These are phyloP conservation scores for Babesia bovis DNA, from an alignment of 169 alveolate species.

Conservation along the genomic window DNA sequence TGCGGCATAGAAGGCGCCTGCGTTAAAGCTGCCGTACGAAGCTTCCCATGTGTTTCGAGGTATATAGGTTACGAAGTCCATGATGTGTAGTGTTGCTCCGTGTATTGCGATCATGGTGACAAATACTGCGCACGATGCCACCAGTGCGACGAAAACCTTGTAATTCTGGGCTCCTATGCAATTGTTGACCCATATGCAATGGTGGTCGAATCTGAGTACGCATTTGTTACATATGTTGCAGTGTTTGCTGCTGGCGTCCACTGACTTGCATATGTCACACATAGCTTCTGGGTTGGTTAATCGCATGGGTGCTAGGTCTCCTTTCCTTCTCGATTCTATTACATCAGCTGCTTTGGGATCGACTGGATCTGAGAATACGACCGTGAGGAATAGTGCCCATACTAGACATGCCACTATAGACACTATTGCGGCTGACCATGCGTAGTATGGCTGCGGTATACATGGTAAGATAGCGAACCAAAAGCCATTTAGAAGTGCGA, in stretches of 20 bases:
- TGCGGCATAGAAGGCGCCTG: slow-evolving; percentile 43
- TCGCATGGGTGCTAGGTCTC: slow-evolving; percentile 20
- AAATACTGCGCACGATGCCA: slow-evolving; percentile 7
- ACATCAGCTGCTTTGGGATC: slow-evolving; percentile 71
- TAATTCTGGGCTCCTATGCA: slow-evolving; percentile 86
- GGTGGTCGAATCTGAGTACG: slow-evolving; percentile 87
- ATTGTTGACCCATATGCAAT: slow-evolving; percentile 88
- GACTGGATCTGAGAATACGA: slow-evolving; percentile 73
- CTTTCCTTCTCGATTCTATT: slow-evolving; percentile 24
- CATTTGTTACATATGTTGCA: slow-evolving; percentile 88
- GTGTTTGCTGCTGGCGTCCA: slow-evolving; percentile 78
- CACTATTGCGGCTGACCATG: slow-evolving; percentile 29
- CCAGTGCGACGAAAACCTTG: slow-evolving; percentile 44
- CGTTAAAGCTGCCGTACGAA: slow-evolving; percentile 53
- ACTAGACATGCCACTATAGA: slow-evolving; percentile 35
- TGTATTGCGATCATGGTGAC: neutral
- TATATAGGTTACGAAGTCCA: neutral
- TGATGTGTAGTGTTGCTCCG: slow-evolving; percentile 4
- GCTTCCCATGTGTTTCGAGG: slow-evolving; percentile 31
- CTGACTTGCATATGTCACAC: slow-evolving; percentile 71
- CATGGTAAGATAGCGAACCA: slow-evolving; percentile 44
- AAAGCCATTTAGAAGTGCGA: slow-evolving; percentile 32
- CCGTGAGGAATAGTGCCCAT: slow-evolving; percentile 54
- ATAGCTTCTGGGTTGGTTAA: slow-evolving; percentile 1
- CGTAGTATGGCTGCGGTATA: slow-evolving; percentile 44